These are phyloP conservation scores for Penicillium sp. DNA, from an alignment of 2,329 filamentous ascomycete species.

Conservation along the genomic window DNA sequence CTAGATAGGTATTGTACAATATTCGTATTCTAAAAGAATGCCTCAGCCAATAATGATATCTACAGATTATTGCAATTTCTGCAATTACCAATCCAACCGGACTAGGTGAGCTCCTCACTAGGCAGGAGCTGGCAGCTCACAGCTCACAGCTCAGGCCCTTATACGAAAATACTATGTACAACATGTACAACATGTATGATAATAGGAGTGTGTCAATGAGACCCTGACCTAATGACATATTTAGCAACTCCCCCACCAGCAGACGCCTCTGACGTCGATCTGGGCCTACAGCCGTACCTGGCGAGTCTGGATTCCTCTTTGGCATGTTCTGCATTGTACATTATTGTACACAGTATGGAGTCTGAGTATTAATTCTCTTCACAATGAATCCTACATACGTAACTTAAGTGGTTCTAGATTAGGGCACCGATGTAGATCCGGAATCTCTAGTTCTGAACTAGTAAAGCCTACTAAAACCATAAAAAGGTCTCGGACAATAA, in stretches of 20 bases:
- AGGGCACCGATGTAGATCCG: constrained; percentile 2
- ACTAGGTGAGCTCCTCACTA: neutral
- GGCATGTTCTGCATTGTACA: neutral
- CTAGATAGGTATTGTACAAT: neutral
- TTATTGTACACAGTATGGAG: neutral
- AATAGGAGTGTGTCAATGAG: neutral
- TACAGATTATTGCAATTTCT: neutral
- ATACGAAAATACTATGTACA: neutral
- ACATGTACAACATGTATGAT: neutral
- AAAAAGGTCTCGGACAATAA: constrained; percentile 2
- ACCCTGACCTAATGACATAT: neutral
- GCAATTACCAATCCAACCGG: neutral
- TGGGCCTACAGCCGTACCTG: constrained; percentile 15
- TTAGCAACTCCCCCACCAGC: neutral
- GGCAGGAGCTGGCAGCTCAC: neutral
- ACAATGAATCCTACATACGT: neutral
- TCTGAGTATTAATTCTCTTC: neutral
- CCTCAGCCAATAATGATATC: neutral
- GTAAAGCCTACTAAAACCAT: constrained; percentile 2
- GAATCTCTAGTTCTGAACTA: neutral
- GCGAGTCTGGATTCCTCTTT: constrained; percentile 16
- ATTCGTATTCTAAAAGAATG: neutral
- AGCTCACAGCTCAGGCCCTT: neutral
- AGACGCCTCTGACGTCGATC: constrained; percentile 22
- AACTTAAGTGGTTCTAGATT: neutral